Evolutionary conservation across 1,284 basidiomycete species (phyloP), one percentile per base, ranked within the genome.

Genomic region (Ustilago shanxiensis): DNA sequence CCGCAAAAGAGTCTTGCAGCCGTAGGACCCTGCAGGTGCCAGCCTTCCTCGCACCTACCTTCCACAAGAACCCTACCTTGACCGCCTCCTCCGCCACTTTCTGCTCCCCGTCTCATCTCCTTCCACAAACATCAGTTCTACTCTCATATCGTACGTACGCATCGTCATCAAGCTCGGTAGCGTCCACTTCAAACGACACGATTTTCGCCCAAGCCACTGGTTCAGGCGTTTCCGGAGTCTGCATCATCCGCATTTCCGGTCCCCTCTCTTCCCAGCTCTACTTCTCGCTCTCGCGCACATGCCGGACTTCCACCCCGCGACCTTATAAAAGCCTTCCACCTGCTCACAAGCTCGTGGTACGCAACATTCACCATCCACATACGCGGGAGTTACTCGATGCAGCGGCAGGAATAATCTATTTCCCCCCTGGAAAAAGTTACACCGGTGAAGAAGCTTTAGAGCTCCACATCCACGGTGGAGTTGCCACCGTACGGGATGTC

Each of bases 161-260:
- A 16, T 20, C 44, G 22, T 20, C 44, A 4, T 22, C 18, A 20
- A 7, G n/a, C 44, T 33, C n/a, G n/a, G n/a, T 33, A 5, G 31
- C 31, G 11, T 33, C 31, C 31, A 33, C 31, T 11, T 33, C 47
- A 18, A 52, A 39, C 16, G 66, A 81, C 29, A 95, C 94, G 0
- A 93, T 95, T 65, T 95, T 92, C 83, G 94, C 94, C 0, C 88
- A 95, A 14, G 93, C 94, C 0, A 94, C 93, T 0, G 92, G 93
- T 1, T 90, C 91, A 4, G 93, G 93, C 1, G 93, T 91, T 76
- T 93, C 90, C 2, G 94, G 93, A 29, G 89, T 95, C 18, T 92
- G 91, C 1, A 91, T 95, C 50, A 87, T 95, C 53, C 90, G 94
- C 64, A 88, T 95, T 13, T 94, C 93, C 8, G 94, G 94, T 0